phyloP scores from a whole-genome alignment of 2,329 filamentous ascomycete species.

The Cryphonectria japonica region DNA sequence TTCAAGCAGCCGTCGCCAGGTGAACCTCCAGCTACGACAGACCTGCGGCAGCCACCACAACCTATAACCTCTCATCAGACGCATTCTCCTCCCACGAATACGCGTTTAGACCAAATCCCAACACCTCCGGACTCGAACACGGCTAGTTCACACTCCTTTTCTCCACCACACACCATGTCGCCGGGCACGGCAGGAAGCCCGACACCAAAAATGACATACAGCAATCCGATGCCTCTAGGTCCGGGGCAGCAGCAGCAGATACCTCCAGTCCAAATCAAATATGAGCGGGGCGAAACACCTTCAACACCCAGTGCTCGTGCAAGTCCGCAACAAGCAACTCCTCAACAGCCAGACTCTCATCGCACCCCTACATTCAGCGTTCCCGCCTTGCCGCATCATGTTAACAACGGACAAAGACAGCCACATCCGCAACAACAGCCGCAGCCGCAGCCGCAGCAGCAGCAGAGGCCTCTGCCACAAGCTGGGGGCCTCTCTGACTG shows the following conservation, averaged over 20 bases:
- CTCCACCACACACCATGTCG: constrained; percentile 40
- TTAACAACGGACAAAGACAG: constrained; percentile 26
- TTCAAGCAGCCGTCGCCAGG: constrained; percentile 39
- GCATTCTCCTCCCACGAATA: constrained; percentile 29
- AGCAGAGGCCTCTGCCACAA: constrained; percentile 49
- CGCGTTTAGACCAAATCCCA: constrained; percentile 38
- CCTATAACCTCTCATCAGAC: constrained; percentile 32
- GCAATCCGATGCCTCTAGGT: constrained; percentile 33
- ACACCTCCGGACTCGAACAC: constrained; percentile 49
- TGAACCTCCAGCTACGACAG: constrained; percentile 42
- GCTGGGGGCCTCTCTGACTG: constrained; percentile 49
- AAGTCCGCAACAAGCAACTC: constrained; percentile 31
- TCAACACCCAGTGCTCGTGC: constrained; percentile 28
- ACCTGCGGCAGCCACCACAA: constrained; percentile 41
- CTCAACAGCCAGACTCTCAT: constrained; percentile 29
- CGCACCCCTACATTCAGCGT: constrained; percentile 45
- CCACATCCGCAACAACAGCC: constrained; percentile 21
- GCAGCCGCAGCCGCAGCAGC: constrained; percentile 35
- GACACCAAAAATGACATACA: constrained; percentile 40
- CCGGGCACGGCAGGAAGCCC: constrained; percentile 37
- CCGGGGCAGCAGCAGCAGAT: constrained; percentile 25
- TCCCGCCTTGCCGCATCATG: constrained; percentile 43
- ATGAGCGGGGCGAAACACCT: constrained; percentile 31
- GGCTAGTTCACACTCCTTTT: constrained; percentile 41
- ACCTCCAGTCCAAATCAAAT: constrained; percentile 31